Evolutionary conservation across 257 asterid species (phyloP), one percentile per base, ranked within the genome.

Genomic region (Solanum lignicaule): DNA sequence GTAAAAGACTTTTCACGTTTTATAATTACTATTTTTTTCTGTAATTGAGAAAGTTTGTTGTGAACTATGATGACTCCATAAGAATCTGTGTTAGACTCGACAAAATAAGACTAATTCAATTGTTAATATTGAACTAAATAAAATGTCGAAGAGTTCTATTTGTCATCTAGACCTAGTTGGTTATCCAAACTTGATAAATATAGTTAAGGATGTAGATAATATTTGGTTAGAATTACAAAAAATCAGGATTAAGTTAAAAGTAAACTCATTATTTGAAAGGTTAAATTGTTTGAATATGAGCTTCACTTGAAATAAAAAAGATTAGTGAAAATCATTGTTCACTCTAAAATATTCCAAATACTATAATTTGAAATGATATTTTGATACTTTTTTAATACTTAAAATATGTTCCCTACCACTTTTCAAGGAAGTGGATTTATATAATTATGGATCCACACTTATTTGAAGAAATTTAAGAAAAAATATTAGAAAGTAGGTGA

Each of bases 91-190:
- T 6, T 52, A 52, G 62, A 16, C 23, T 18, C 0, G 62, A 18
- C 23, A 52, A 52, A 52, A 6, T 16, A 18, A 18, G 9, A 52
- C 23, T 18, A 52, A 52, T 55, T 48, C 25, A 55, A 20, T 0
- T 55, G 5, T 0, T 55, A 55, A 0, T 55, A 55, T 55, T 55
- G 11, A 20, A 55, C 10, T 0, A 55, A 55, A 20, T 20, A 20
- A 55, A 55, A 55, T 0, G 25, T 55, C 2, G 10, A 0, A 18
- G 10, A 0, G 4, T 18, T 55, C 4, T 55, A 55, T 55, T 2
- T 55, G 62, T 55, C n/a, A 55, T 55, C 62, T 52, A 55, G n/a
- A 20, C 65, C 25, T 18, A 18, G 4, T 55, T 55, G 0, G 25
- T 55, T 55, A 18, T 55, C 0, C 65, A 55, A 1, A 55, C 11